These are phyloP conservation scores for Saposhnikovia divaricata DNA, from an alignment of 129 eudicot species.

Conservation along the genomic window DNA sequence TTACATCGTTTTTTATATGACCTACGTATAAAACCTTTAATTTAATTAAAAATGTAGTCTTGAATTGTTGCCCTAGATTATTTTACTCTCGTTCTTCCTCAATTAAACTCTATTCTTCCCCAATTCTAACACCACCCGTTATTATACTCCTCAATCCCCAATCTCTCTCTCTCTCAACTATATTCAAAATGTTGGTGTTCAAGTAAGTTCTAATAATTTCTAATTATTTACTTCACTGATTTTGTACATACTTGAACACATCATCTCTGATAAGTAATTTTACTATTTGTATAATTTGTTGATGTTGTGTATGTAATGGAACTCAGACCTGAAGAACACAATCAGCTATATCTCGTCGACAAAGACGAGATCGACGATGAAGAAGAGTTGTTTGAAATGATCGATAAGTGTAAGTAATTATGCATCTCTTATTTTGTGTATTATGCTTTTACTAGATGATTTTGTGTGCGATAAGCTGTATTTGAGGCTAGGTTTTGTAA, in stretches of 20 bases:
- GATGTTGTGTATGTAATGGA: background rate
- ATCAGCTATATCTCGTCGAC: slow-evolving; percentile 63
- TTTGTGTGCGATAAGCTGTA: too few relatives aligned
- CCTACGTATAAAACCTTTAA: too few relatives aligned
- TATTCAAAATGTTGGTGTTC: slow-evolving; percentile 45
- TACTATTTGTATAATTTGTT: background rate
- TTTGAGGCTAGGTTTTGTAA: too few relatives aligned
- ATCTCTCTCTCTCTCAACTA: background rate
- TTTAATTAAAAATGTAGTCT: too few relatives aligned
- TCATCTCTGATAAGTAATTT: background rate
- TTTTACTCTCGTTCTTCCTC: too few relatives aligned
- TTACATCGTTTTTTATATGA: too few relatives aligned
- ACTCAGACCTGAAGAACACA: slow-evolving; percentile 61
- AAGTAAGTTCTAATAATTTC: slow-evolving; percentile 22
- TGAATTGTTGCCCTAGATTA: too few relatives aligned
- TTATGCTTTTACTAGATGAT: background rate
- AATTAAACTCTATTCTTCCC: too few relatives aligned
- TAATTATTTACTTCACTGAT: background rate
- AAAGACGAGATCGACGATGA: slow-evolving; percentile 83
- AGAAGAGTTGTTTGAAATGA: slow-evolving; percentile 85
- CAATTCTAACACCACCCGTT: too few relatives aligned
- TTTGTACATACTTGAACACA: background rate
- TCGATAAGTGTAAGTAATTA: slow-evolving; percentile 54
- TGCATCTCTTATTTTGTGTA: background rate
- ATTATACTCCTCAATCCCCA: too few relatives aligned